Evolutionary conservation across 805 yeast genomes (phyloP).

Genomic region (Spathaspora gorwiae): DNA sequence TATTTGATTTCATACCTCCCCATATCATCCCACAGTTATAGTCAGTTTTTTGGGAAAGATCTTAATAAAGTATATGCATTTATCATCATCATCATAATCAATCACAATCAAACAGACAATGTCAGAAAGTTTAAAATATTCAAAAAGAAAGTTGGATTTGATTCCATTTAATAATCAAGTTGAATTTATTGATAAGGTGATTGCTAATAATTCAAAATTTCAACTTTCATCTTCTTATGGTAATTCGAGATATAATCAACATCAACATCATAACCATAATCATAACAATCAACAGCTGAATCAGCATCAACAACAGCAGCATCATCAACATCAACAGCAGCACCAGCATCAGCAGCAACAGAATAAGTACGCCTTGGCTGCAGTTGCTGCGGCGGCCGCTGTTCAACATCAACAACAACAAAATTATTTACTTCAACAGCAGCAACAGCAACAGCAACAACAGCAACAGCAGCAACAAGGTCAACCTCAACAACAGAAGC

Average conservation of each 20-base stretch:
- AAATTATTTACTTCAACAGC: constrained; percentile 14
- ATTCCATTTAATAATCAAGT: constrained; percentile 27
- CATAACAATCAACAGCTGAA: constrained; percentile 5
- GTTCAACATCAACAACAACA: constrained; percentile 24
- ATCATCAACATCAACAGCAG: constrained; percentile 2
- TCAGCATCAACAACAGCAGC: constrained; percentile 5
- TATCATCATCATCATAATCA: too few relatives aligned
- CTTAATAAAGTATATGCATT: background rate
- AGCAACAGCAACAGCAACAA: constrained; percentile 7
- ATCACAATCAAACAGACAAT: background rate
- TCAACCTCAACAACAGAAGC: constrained; percentile 8
- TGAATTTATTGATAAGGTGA: constrained; percentile 18
- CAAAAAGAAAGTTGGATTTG: constrained; percentile 21
- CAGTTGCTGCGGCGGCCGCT: constrained; percentile 31
- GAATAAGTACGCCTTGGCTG: constrained; percentile 22
- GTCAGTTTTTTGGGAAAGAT: background rate
- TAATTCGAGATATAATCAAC: constrained; percentile 5
- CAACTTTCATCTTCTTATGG: constrained; percentile 5
- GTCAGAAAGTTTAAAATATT: constrained; percentile 9
- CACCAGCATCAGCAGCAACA: constrained; percentile 12
- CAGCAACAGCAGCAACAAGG: constrained; percentile 5
- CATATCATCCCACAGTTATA: background rate
- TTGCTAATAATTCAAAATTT: constrained; percentile 5
- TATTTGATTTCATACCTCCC: background rate
- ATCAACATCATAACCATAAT: constrained; percentile 3